Percentiles rank a stretch among this genome's conserved stretches.
These are phyloP conservation scores for Cinchona pubescens DNA, from an alignment of 257 asterid genomes.

Conservation along the genomic window DNA sequence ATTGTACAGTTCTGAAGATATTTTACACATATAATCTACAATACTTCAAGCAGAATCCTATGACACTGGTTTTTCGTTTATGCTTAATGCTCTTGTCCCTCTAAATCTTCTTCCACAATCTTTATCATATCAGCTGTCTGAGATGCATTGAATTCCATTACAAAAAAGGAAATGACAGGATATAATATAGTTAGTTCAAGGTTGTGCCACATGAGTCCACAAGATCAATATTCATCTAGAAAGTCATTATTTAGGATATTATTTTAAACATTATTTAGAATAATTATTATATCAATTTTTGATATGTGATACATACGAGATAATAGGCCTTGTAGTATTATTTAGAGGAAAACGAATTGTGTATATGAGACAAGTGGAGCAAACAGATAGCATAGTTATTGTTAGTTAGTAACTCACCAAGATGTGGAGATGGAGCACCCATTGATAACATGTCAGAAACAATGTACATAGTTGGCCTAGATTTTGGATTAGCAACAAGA, in stretches of 20 bases:
- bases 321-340: too few species aligned
- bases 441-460: conserved; percentile 25
- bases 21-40: neutral
- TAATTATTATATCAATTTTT: too few species aligned
- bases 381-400: neutral
- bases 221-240: too few species aligned
- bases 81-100: neutral
- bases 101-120: neutral
- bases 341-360: too few species aligned
- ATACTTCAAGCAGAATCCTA: neutral
- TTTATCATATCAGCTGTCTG: neutral
- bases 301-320: too few species aligned
- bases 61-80: neutral
- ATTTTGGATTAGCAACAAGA: conserved; percentile 22
- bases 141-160: neutral
- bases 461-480: conserved; percentile 35
- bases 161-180: neutral
- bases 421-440: neutral
- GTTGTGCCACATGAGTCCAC: neutral
- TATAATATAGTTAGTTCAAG: neutral
- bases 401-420: conserved; percentile 7
- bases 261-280: too few species aligned
- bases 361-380: too few species aligned
- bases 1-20: neutral
- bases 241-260: too few species aligned